phyloP scores from a whole-genome alignment of 345 rosid genomes.

The Hypericum perforatum region DNA sequence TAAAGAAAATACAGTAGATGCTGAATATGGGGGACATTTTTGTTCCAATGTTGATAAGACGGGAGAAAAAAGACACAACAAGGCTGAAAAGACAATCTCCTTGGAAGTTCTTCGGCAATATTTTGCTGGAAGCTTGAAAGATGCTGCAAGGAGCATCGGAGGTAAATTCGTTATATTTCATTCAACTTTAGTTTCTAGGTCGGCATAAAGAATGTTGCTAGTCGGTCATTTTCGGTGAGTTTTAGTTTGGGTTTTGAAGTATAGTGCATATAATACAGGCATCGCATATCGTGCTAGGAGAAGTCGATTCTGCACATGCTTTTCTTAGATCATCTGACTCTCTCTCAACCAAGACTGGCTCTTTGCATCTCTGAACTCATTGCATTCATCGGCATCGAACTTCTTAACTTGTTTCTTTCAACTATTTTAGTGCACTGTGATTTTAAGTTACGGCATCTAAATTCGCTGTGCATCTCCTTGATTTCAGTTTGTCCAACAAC shows the following conservation, averaged over 20 bases:
- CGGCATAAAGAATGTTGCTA: neutral
- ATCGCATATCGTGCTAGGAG: no score
- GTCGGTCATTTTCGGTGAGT: no score
- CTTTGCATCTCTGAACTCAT: neutral
- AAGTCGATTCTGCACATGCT: no score
- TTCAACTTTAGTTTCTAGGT: neutral
- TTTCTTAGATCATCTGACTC: no score
- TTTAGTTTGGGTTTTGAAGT: no score
- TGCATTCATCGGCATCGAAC: no score
- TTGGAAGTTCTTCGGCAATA: conserved; percentile 63
- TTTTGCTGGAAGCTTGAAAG: conserved; percentile 85
- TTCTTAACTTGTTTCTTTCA: no score
- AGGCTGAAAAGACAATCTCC: conserved; percentile 60
- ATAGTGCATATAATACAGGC: no score
- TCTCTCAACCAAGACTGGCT: neutral
- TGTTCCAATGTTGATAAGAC: conserved; percentile 22
- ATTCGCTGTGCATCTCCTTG: neutral
- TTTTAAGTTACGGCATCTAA: no score
- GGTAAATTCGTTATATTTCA: conserved; percentile 39
- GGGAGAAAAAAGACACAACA: conserved; percentile 49
- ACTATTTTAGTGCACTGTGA: no score
- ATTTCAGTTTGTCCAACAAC: conserved; percentile 95
- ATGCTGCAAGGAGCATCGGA: conserved; percentile 85
- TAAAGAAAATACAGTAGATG: conserved; percentile 25
- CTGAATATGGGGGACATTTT: conserved; percentile 33